Conservation (phyloP, 148 eudicot species). For the Rhododendron molle region DNA sequence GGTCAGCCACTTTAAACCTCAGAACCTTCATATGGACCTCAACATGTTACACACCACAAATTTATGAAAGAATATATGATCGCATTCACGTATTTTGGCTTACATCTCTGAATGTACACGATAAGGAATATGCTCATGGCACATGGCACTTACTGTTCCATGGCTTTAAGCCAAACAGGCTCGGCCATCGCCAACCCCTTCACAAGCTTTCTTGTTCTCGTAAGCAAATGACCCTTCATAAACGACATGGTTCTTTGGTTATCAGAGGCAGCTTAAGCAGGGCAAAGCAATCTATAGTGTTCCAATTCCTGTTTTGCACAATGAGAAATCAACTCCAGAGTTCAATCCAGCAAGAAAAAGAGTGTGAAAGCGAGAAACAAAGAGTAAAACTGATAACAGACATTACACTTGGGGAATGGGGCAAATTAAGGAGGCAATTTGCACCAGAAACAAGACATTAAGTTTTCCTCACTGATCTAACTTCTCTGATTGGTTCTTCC, state of each 20-base stretch:
- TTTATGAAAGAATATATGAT: not conserved
- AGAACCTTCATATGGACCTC: not conserved
- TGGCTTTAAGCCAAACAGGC: constrained; percentile 88
- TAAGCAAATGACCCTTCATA: constrained; percentile 76
- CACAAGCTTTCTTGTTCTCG: constrained; percentile 68
- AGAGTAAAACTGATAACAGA: not conserved
- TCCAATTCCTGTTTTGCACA: not conserved
- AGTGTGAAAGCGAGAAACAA: not conserved
- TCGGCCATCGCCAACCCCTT: constrained; percentile 75
- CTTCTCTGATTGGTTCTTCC: not conserved
- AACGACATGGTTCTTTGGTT: constrained; percentile 53
- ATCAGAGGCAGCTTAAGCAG: not conserved
- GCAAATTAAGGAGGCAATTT: not conserved
- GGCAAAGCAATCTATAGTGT: not conserved
- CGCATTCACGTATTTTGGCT: not conserved
- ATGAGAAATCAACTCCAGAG: not conserved
- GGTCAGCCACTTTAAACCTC: not conserved
- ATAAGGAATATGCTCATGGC: not conserved
- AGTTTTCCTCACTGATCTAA: not conserved
- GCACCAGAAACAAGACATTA: not conserved
- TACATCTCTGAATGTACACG: not conserved
- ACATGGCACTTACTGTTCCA: constrained; percentile 59
- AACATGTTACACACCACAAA: not conserved
- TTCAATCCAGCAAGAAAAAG: not conserved
- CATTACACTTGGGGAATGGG: not conserved